Evolutionary conservation across 2,329 filamentous ascomycete genomes (phyloP).

Genomic region (Colletotrichum chrysophilum): DNA sequence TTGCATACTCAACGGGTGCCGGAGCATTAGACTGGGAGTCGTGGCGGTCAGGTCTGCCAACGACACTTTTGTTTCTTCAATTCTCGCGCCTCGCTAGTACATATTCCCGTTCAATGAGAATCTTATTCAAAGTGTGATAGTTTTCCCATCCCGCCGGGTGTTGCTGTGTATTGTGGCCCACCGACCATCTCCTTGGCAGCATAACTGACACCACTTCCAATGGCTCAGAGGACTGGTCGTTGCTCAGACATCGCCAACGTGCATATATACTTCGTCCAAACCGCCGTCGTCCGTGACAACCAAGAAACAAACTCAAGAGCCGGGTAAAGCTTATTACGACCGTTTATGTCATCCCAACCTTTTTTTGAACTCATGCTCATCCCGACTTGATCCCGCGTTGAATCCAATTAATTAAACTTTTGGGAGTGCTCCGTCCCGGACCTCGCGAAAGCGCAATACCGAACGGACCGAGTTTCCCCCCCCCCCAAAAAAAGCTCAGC

Average conservation of each 20-base stretch:
- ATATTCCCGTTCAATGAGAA: conserved; percentile 16
- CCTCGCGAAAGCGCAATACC: neutral
- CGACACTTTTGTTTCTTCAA: conserved; percentile 1
- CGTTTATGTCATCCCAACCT: neutral
- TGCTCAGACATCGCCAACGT: neutral
- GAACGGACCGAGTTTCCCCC: neutral
- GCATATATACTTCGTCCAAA: neutral
- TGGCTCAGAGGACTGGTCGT: neutral
- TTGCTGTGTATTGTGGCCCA: neutral
- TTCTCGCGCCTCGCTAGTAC: conserved; percentile 20
- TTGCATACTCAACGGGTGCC: neutral
- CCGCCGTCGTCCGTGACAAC: neutral
- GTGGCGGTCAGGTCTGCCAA: neutral
- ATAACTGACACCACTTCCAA: neutral
- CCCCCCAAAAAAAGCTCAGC: neutral
- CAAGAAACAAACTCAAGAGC: neutral
- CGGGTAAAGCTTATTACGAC: neutral
- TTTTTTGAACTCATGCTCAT: neutral
- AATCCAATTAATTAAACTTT: neutral
- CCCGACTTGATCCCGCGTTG: neutral
- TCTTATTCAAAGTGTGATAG: neutral
- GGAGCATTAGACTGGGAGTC: conserved; percentile 22
- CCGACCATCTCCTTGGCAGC: neutral
- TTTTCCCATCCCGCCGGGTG: neutral
- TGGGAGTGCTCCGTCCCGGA: neutral